These are phyloP conservation scores for Botryotinia globosa DNA, from an alignment of 2,329 filamentous ascomycete genomes.

Conservation along the genomic window DNA sequence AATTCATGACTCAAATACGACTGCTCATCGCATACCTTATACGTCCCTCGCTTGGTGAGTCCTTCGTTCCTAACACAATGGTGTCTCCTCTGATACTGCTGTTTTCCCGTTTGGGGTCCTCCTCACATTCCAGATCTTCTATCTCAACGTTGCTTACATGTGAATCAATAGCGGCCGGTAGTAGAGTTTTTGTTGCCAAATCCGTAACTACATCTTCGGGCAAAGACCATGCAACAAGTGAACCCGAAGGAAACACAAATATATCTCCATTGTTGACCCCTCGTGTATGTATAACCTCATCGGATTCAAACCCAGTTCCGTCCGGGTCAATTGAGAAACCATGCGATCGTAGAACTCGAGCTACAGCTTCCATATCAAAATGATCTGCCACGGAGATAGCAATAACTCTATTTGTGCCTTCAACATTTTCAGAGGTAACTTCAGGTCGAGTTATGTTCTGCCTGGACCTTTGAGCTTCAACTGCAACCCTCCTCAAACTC, in stretches of 20 bases:
- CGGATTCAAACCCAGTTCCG: conserved; percentile 56
- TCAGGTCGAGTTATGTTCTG: conserved; percentile 38
- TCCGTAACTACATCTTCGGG: conserved; percentile 69
- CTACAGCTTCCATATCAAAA: conserved; percentile 61
- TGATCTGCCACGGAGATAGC: conserved; percentile 62
- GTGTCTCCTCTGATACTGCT: conserved; percentile 83
- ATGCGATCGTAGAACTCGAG: conserved; percentile 55
- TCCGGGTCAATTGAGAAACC: conserved; percentile 63
- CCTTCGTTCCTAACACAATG: conserved; percentile 81
- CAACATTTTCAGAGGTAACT: conserved; percentile 35
- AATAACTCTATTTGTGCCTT: conserved; percentile 46
- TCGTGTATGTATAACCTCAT: conserved; percentile 62
- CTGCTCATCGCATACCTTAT: conserved; percentile 24
- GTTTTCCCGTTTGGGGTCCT: conserved; percentile 68
- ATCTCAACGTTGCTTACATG: conserved; percentile 73
- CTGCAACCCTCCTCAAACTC: conserved; percentile 79
- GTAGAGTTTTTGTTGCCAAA: conserved; percentile 68
- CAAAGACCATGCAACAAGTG: conserved; percentile 88
- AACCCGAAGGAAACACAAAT: conserved; percentile 93
- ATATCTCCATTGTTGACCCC: conserved; percentile 72
- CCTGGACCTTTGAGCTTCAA: conserved; percentile 70
- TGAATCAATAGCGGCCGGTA: conserved; percentile 71
- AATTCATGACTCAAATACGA: background rate
- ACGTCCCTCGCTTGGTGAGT: conserved; percentile 44
- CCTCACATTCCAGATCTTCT: conserved; percentile 84